Base-by-base conservation (phyloP, 768 basidiomycete genomes). In the Exsudoporus frostii region DNA sequence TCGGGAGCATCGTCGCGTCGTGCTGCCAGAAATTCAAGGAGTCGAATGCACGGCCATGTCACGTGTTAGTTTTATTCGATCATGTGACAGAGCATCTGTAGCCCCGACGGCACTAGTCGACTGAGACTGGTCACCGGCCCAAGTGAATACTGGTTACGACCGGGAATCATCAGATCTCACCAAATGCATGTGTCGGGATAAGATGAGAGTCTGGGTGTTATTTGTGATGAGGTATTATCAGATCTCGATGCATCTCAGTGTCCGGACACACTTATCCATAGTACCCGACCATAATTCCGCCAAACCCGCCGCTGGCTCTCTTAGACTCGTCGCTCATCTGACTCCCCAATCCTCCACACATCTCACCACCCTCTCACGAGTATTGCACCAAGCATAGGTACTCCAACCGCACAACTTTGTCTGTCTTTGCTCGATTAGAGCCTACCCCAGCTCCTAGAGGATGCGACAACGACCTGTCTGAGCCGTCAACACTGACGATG, bases 1-100 rank as follows among this genome's bases (percentile, higher is more conserved):
- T 17, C 5, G 53, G 53, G 13, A 54, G 0, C 63, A 64, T 65
- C 38, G 39, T 53, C 52, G 45, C 50, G 15, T 19, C 20, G 2
- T 19, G 5, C 5, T 4, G 13, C 13, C 7, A n/a, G 40, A 3
- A 4, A 5, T 6, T 10, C 1, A 15, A 19, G 4, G 14, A 7
- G 11, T 11, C 8, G 5, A 7, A 17, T 9, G 6, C 24, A 32
- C n/a, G 1, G 0, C 1, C 7, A 2, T 5, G 9, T 49, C 55
- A 57, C 45, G 45, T 51, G 45, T 20, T 11, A 11, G 1, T 24
- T 2, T 43, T 15, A 45, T 55, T 42, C 5, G 10, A 24, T 42
- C 53, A 54, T 39, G 37, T 55, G 52, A 50, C 29, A n/a, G n/a
- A n/a, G n/a, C n/a, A n/a, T n/a, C n/a, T n/a, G n/a, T n/a, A n/a